Percentiles rank a stretch among this genome's conserved stretches.
Conservation (phyloP, 225 moss, liverwort and hornwort species). For the Neckera pumila region DNA sequence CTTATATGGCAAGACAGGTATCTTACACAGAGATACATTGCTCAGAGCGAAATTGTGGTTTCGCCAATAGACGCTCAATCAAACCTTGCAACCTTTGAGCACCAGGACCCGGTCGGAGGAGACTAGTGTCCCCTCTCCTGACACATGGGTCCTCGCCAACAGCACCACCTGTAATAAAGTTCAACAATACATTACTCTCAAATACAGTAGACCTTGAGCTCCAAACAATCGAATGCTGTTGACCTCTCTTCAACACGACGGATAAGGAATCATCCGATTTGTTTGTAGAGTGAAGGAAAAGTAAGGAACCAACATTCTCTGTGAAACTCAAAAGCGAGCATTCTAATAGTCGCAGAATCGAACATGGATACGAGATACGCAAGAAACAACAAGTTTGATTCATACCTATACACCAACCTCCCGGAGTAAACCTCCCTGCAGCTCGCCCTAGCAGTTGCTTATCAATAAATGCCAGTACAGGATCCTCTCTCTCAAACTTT, state of each 20-base stretch:
- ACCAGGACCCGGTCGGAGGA: constrained; percentile 53
- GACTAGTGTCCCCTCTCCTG: constrained; percentile 24
- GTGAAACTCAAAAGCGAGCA: not conserved
- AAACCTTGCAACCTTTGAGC: constrained; percentile 44
- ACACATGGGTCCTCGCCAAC: constrained; percentile 37
- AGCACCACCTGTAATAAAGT: constrained; percentile 14
- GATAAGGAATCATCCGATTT: not conserved
- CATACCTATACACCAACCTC: constrained; percentile 85
- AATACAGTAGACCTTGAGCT: not conserved
- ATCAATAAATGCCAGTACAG: constrained; percentile 70
- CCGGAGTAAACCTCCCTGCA: constrained; percentile 59
- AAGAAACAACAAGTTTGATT: not conserved
- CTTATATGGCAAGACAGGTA: not conserved
- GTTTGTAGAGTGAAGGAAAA: not conserved
- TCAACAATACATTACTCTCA: not conserved
- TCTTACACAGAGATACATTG: constrained; percentile 40
- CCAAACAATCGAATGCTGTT: not conserved
- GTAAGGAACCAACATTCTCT: not conserved
- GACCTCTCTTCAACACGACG: not conserved
- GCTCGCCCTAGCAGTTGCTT: constrained; percentile 73
- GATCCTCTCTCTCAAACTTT: constrained; percentile 68
- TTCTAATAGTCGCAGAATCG: not conserved
- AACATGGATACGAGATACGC: not conserved
- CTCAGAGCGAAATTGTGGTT: constrained; percentile 45
- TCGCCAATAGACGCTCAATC: constrained; percentile 31